Evolutionary conservation across 129 eudicot genomes (phyloP), one percentile per base, ranked within the genome.

Genomic region (Cynara cardunculus): DNA sequence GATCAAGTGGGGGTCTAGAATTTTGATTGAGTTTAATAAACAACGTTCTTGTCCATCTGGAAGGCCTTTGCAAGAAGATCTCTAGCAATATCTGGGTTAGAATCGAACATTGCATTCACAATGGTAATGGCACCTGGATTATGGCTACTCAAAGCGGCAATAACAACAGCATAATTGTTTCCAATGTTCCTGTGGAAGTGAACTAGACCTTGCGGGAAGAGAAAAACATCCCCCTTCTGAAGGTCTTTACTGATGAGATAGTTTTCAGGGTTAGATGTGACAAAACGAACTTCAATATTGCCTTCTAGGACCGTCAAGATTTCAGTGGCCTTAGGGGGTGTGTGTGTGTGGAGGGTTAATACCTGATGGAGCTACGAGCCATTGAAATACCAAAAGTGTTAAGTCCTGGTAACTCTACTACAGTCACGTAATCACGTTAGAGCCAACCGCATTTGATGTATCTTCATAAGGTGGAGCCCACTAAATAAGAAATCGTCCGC

Each of bases 341-440:
- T 84, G 87, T 1, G 75, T 84, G 34, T 67, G 88, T 12, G 90
- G 88, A 5, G 90, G 76, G 73, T 84, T 84, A 24, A 84, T 31
- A 24, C 90, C 90, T 76, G 73, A 27, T 7, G 87, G 87, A 5
- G 81, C 85, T 34, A 22, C 87, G 90, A 12, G 73, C 89, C 80
- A 86, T 71, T 28, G 89, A 80, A 24, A 83, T 76, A 12, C 89
- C 89, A 0, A 86, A 69, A 25, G 87, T 86, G 85, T 86, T 86
- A 59, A 87, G 85, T 18, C 89, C 89, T 1, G 80, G 78, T 7
- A 87, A 13, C 11, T 83, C 66, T 25, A 10, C 31, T 21, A 76
- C 81, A 8, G 28, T 34, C 8, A 34, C 39, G 75, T 44, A 31
- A 85, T 83, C 13, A 83, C 87, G 32, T 32, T 80, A 19, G 85